Base-by-base conservation (phyloP, 2,329 filamentous ascomycete species). In the Zasmidium citrigriseum region DNA sequence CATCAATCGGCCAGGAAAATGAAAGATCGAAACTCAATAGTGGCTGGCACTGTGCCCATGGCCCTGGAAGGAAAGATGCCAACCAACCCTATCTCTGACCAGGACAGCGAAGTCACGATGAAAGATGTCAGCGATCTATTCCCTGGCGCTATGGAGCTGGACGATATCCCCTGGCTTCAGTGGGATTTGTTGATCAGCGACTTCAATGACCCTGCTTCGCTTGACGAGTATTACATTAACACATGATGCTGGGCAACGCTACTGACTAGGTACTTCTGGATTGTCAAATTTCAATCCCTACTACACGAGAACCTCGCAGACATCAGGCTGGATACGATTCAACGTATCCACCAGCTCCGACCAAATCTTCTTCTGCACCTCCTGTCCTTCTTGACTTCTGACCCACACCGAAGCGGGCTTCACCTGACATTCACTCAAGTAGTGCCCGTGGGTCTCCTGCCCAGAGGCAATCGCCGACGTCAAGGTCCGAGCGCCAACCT, bases 401-500 rank as follows among this genome's bases (percentile, higher is more conserved):
- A 76, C 73, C 44, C 71, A 72, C 4, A 55, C 47, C 5, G 67
- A 67, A 4, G 70, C 67, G 22, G 61, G 55, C 27, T 60, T 60
- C 10, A 76, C 61, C 52, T 64, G 50, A 18, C 70, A 72, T 45
- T 78, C 70, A 25, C 67, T 71, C 47, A 78, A 54, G 57, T 77
- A 78, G 57, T 73, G 64, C 0, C 77, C 77, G 58, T 79, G 75
- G 1, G 67, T 70, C 48, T 75, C 70, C 1, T 58, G 45, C 0
- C 74, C 76, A 24, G 63, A 67, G 4, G 53, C 53, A 2, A 60
- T 56, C 1, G 72, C 75, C 56, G 72, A 65, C 0, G 75, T 72
- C 16, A 78, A 65, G 2, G 70, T 75, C n/a, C 76, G 59, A n/a
- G 68, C 69, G 0, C 77, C 77, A 2, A 69, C 65, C 57, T 78